phyloP scores from a whole-genome alignment of 495 filamentous ascomycete species.

The Tuber magnatum region DNA sequence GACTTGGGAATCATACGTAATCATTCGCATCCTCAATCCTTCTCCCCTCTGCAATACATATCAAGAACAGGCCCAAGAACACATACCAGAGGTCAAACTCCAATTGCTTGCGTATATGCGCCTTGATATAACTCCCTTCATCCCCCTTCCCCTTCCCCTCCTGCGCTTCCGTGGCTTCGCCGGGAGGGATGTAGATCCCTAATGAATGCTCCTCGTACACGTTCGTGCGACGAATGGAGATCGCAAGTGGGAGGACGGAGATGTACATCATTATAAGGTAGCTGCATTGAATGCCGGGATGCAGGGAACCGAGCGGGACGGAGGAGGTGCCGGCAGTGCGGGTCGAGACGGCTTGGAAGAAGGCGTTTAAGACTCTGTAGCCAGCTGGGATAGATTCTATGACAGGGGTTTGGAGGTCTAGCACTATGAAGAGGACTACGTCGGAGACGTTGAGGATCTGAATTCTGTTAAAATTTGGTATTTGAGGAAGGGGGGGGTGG shows the following conservation, averaged over 20 bases:
- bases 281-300: slow-evolving; percentile 87
- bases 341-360: slow-evolving; percentile 81
- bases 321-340: slow-evolving; percentile 81
- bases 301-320: slow-evolving; percentile 65
- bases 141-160: slow-evolving; percentile 31
- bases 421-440: slow-evolving; percentile 77
- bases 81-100: slow-evolving; percentile 95
- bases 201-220: slow-evolving; percentile 94
- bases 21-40: slow-evolving; percentile 53
- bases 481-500: neutral
- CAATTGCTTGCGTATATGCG: slow-evolving; percentile 80
- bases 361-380: slow-evolving; percentile 67
- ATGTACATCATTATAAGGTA: slow-evolving; percentile 99
- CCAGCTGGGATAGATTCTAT: slow-evolving; percentile 59
- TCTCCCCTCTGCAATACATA: slow-evolving; percentile 71
- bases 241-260: slow-evolving; percentile 90
- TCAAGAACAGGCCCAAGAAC: slow-evolving; percentile 79
- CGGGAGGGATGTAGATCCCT: slow-evolving; percentile 58
- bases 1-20: slow-evolving; percentile 37
- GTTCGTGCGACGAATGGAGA: slow-evolving; percentile 85
- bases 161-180: slow-evolving; percentile 48
- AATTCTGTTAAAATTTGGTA: neutral
- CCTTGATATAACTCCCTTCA: slow-evolving; percentile 66
- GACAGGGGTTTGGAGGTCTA: slow-evolving; percentile 66
- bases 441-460: slow-evolving; percentile 68